Conservation (phyloP, 208 protist species). For the Angomonas deanei region DNA sequence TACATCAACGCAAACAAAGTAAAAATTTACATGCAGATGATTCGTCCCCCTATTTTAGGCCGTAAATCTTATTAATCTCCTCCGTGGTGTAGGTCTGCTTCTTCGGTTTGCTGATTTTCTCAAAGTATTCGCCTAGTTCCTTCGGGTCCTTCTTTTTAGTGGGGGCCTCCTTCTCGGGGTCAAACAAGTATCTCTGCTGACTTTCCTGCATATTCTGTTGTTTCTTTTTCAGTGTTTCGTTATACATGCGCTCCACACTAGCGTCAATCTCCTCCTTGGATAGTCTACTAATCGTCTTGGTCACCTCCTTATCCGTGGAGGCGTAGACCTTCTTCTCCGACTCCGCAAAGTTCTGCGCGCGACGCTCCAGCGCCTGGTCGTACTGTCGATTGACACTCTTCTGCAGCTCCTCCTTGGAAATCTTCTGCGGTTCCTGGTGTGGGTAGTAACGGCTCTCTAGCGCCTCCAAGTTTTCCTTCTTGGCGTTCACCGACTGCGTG, state of each 20-base stretch:
- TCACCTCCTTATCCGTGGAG: not conserved
- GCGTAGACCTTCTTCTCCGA: constrained; percentile 18
- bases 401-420: constrained; percentile 51
- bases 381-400: constrained; percentile 73
- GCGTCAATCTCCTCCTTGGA: constrained; percentile 26
- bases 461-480: constrained; percentile 36
- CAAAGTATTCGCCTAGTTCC: constrained; percentile 58
- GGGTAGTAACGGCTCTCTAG: constrained; percentile 78
- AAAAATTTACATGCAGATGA: not conserved
- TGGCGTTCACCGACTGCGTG: constrained; percentile 41
- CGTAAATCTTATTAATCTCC: constrained; percentile 87
- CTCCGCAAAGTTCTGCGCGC: constrained; percentile 32
- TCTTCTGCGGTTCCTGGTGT: constrained; percentile 22
- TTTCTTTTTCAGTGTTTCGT: constrained; percentile 48
- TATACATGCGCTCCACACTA: constrained; percentile 66
- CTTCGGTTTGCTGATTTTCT: constrained; percentile 65
- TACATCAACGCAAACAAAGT: not conserved
- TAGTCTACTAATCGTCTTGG: constrained; percentile 9
- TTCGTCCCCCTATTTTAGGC: constrained; percentile 2
- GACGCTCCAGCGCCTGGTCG: constrained; percentile 65
- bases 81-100: constrained; percentile 70
- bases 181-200: constrained; percentile 52
- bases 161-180: constrained; percentile 17
- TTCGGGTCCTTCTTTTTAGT: constrained; percentile 45
- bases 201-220: constrained; percentile 58